phyloP scores from a whole-genome alignment of 192 early-diverging fungal species.

The Mortierella antarctica region DNA sequence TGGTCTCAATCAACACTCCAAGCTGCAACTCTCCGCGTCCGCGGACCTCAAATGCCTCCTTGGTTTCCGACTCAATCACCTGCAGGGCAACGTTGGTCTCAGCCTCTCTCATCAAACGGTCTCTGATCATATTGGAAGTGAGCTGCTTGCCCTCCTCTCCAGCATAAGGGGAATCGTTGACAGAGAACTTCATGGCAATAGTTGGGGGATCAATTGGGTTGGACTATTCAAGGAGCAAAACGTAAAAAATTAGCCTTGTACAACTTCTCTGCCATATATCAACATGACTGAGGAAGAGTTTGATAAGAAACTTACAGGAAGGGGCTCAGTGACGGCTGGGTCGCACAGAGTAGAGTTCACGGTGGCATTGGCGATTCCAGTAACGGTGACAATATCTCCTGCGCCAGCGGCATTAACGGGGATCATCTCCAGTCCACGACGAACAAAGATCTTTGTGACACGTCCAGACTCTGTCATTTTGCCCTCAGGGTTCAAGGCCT shows the following conservation, averaged over 20 bases:
- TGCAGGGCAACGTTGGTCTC: slow-evolving; percentile 87
- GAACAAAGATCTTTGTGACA: slow-evolving; percentile 80
- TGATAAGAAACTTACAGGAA: slow-evolving; percentile 54
- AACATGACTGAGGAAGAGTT: too few relatives aligned
- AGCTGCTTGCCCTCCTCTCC: slow-evolving; percentile 81
- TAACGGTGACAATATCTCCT: slow-evolving; percentile 84
- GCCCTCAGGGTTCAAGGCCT: slow-evolving; percentile 77
- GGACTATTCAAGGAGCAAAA: slow-evolving; percentile 38
- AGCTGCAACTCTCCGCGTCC: slow-evolving; percentile 92
- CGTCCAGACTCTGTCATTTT: slow-evolving; percentile 73
- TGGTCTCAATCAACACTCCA: slow-evolving; percentile 88
- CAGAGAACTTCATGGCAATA: slow-evolving; percentile 86
- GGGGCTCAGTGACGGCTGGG: slow-evolving; percentile 65
- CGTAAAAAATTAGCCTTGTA: too few relatives aligned
- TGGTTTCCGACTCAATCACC: slow-evolving; percentile 72
- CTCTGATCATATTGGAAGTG: slow-evolving; percentile 83
- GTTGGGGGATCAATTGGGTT: slow-evolving; percentile 88
- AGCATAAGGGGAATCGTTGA: slow-evolving; percentile 89
- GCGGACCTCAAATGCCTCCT: slow-evolving; percentile 83
- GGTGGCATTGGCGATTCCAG: slow-evolving; percentile 77
- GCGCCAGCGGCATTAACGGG: slow-evolving; percentile 80
- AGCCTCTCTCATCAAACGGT: slow-evolving; percentile 78
- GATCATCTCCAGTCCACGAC: slow-evolving; percentile 78
- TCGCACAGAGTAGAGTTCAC: slow-evolving; percentile 86
- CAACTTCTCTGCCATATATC: too few relatives aligned